Evolutionary conservation across 768 basidiomycete species (phyloP).

Genomic region (Suillus hirtellus): DNA sequence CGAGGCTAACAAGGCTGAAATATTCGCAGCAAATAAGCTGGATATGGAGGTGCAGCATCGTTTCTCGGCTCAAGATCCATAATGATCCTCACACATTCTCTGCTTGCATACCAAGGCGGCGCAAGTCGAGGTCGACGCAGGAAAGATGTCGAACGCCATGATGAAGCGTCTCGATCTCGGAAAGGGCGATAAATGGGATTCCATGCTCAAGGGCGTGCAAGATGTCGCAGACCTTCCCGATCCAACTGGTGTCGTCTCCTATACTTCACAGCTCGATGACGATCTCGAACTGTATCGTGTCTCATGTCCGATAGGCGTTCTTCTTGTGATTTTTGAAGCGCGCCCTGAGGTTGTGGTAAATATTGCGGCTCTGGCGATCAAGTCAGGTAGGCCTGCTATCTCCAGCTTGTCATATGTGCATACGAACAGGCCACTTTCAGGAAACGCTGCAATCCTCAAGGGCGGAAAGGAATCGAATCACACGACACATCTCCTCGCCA

Average conservation of each 20-base stretch:
- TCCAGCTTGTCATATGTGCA: constrained; percentile 4
- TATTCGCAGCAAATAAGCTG: constrained; percentile 76
- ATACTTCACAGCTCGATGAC: constrained; percentile 89
- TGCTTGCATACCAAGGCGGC: constrained; percentile 57
- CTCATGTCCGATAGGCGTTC: constrained; percentile 93
- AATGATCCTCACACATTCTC: background rate
- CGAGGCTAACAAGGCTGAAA: constrained; percentile 58
- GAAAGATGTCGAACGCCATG: constrained; percentile 80
- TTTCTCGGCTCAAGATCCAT: constrained; percentile 1
- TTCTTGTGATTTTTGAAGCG: constrained; percentile 96
- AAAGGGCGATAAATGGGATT: constrained; percentile 86
- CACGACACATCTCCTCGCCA: constrained; percentile 74
- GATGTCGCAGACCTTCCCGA: constrained; percentile 87
- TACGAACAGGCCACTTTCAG: constrained; percentile 38
- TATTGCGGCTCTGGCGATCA: constrained; percentile 93
- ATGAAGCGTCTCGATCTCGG: constrained; percentile 83
- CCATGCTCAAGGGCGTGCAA: constrained; percentile 86
- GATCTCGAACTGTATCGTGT: constrained; percentile 88
- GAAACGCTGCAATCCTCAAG: constrained; percentile 96
- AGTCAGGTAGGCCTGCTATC: constrained; percentile 67
- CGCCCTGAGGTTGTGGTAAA: constrained; percentile 98
- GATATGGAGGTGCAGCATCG: constrained; percentile 67
- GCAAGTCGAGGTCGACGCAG: constrained; percentile 72
- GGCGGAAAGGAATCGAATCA: constrained; percentile 93
- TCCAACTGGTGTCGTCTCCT: constrained; percentile 84